Evolutionary conservation across 495 filamentous ascomycete species (phyloP).

Genomic region (Penicillium waksmanii): DNA sequence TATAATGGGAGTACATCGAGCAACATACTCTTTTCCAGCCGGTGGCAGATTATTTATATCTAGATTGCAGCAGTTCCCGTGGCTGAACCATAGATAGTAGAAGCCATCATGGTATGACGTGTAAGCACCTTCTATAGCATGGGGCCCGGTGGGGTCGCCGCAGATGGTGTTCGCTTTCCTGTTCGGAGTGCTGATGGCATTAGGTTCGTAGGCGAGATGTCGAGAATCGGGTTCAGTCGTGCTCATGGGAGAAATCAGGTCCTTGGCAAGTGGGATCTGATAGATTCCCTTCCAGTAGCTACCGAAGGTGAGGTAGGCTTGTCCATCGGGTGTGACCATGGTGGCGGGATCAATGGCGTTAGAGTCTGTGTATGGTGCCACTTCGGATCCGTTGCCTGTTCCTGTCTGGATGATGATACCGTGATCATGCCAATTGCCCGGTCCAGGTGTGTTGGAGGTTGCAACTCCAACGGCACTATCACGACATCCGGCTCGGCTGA

Average conservation of each 20-base stretch:
- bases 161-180: constrained; percentile 34
- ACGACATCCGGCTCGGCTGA: constrained; percentile 68
- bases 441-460: constrained; percentile 62
- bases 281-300: constrained; percentile 75
- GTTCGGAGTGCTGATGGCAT: constrained; percentile 24
- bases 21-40: constrained; percentile 63
- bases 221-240: constrained; percentile 31
- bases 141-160: constrained; percentile 40
- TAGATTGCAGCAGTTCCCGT: constrained; percentile 70
- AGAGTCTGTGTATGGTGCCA: constrained; percentile 56
- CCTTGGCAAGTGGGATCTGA: constrained; percentile 58
- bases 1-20: neutral
- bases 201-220: constrained; percentile 41
- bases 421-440: constrained; percentile 60
- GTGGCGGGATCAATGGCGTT: constrained; percentile 78
- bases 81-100: constrained; percentile 75
- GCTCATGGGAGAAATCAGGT: constrained; percentile 39
- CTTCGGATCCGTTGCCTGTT: constrained; percentile 43
- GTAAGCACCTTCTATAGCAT: constrained; percentile 52
- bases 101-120: constrained; percentile 59
- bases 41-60: constrained; percentile 48
- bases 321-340: constrained; percentile 46
- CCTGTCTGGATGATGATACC: constrained; percentile 48
- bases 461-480: constrained; percentile 73
- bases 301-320: constrained; percentile 66